Conservation (phyloP, 2,329 filamentous ascomycete genomes). For the Pseudocercospora cruenta region DNA sequence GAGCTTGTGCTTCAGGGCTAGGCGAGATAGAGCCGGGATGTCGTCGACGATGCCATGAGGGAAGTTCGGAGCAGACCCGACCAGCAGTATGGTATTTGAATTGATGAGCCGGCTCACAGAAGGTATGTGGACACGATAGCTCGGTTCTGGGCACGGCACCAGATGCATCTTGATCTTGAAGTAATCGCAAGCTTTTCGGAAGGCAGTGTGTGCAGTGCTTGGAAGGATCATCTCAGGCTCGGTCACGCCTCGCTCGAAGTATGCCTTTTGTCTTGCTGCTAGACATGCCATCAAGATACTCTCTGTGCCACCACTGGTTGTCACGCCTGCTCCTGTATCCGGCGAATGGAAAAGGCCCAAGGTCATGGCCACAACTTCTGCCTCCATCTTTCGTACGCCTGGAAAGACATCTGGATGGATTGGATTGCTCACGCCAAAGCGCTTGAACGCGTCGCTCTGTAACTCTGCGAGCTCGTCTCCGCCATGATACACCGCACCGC, state of each 20-base stretch:
- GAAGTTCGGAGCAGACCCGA: conserved; percentile 95
- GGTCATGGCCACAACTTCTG: conserved; percentile 95
- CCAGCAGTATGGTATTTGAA: conserved; percentile 88
- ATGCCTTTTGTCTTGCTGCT: conserved; percentile 86
- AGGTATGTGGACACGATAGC: conserved; percentile 79
- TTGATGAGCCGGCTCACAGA: conserved; percentile 85
- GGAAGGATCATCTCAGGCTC: conserved; percentile 98
- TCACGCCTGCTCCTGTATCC: conserved; percentile 80
- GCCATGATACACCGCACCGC: conserved; percentile 94
- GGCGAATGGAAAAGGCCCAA: conserved; percentile 79
- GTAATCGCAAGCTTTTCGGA: conserved; percentile 92
- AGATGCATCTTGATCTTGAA: conserved; percentile 95
- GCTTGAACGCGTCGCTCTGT: conserved; percentile 89
- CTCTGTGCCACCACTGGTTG: conserved; percentile 91
- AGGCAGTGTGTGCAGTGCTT: conserved; percentile 92
- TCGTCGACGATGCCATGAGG: conserved; percentile 98
- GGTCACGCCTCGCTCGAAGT: conserved; percentile 79
- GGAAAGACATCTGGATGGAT: conserved; percentile 99
- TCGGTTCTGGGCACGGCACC: conserved; percentile 81
- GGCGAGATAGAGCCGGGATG: conserved; percentile 78
- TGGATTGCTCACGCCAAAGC: conserved; percentile 93
- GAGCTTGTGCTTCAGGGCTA: conserved; percentile 77
- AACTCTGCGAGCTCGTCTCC: conserved; percentile 79
- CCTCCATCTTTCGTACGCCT: conserved; percentile 98
- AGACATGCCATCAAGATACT: conserved; percentile 96